phyloP scores from a whole-genome alignment of 257 asterid genomes.

The Solanum bulbocastanum region DNA sequence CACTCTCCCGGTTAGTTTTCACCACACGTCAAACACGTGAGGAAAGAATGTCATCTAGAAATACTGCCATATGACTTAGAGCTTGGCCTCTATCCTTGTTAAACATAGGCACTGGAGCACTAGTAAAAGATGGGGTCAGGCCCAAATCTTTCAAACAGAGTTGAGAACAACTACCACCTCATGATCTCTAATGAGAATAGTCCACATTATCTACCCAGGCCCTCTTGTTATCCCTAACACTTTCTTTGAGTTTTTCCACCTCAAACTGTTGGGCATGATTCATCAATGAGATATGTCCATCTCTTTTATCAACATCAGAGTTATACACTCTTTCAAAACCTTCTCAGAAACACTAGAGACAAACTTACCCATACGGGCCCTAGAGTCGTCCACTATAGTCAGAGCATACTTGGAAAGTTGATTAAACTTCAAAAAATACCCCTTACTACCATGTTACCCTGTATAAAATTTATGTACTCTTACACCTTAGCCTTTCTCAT shows the following conservation, averaged over 20 bases:
- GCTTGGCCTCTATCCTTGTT: background rate
- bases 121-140: background rate
- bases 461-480: background rate
- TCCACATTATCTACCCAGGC: background rate
- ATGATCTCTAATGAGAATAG: background rate
- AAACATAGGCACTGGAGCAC: background rate
- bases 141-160: background rate
- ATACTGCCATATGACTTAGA: background rate
- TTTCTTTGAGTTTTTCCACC: background rate
- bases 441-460: too few species aligned
- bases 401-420: background rate
- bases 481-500: background rate
- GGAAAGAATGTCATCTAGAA: background rate
- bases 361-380: background rate
- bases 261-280: background rate
- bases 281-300: background rate
- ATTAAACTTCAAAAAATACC: background rate
- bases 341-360: background rate
- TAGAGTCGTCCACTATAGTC: background rate
- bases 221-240: background rate
- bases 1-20: background rate
- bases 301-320: background rate
- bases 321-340: background rate
- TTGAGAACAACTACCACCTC: background rate
- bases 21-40: background rate